Conservation (phyloP, 176 grass and related monocot genomes). For the Musa acuminata region DNA sequence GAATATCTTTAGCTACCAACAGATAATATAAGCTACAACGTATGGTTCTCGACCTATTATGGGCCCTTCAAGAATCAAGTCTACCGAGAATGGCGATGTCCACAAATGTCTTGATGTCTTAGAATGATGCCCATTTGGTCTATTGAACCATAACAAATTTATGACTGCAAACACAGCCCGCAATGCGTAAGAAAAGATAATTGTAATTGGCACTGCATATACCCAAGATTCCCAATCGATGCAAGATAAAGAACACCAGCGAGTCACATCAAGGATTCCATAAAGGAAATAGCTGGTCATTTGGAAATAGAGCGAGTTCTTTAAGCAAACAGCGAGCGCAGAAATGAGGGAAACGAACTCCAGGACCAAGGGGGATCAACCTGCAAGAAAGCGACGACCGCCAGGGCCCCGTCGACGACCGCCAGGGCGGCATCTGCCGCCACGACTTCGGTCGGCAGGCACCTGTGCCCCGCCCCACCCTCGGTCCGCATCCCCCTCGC, state of each 20-base stretch:
- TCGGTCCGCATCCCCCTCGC: slow-evolving; percentile 2
- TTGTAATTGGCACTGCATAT: no score
- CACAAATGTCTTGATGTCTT: no score
- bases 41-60: no score
- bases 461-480: slow-evolving; percentile 24
- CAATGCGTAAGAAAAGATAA: neutral
- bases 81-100: no score
- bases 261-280: neutral
- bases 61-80: no score
- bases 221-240: neutral
- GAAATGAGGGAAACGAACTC: neutral
- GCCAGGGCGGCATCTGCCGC: slow-evolving; percentile 43
- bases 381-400: slow-evolving; percentile 64
- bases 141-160: neutral
- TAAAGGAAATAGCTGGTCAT: neutral
- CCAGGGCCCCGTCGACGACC: slow-evolving; percentile 46
- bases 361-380: slow-evolving; percentile 23
- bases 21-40: no score
- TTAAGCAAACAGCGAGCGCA: neutral
- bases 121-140: no score
- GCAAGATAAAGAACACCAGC: neutral
- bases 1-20: no score
- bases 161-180: neutral
- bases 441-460: slow-evolving; percentile 50
- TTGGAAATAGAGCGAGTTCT: neutral